Base-by-base conservation (phyloP, 2,329 filamentous ascomycete genomes). In the Fonsecaea erecta region DNA sequence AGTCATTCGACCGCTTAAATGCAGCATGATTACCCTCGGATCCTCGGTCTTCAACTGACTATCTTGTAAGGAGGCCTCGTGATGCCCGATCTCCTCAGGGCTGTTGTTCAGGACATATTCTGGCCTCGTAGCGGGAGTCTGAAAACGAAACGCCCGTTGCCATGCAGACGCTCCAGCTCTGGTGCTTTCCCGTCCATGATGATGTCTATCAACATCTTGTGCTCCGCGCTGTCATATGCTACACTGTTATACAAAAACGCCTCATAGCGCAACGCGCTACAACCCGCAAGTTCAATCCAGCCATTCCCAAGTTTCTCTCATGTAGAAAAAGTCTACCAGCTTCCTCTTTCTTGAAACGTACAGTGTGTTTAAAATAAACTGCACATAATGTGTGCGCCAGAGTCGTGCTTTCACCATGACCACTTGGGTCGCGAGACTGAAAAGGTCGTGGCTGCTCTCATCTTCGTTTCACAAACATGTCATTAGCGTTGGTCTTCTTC, bases 401-500 rank as follows among this genome's bases (percentile, higher is more conserved):
- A 21, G 18, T 46, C 2, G 40, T 48, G 43, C 1, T 12, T 24
- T 24, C 21, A 48, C 18, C 43, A 26, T 48, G 18, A 26, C 18
- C 43, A 14, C 11, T 46, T 24, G 8, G 21, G 26, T 24, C 6
- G 43, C 18, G 26, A 48, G 26, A 53, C 7, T 53, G 26, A 53
- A n/a, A n/a, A 32, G 8, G 26, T 21, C 26, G 14, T 30, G 52
- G 21, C 43, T 21, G 43, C 4, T 52, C 43, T 37, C 52, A 68
- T 61, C 52, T 67, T 43, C 59, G 46, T 52, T 62, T 71, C 52
- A 71, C 40, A 58, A 71, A 71, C 63, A 71, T 64, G 24, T 57
- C 65, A 48, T 68, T 61, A 3, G 64, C 67, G 24, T 68, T 68
- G 8, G 65, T 32, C 61, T 67, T 70, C 60, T 71, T 71, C 53